Evolutionary conservation across 1,284 basidiomycete genomes (phyloP).

Genomic region (Cutaneotrichosporon sp.): DNA sequence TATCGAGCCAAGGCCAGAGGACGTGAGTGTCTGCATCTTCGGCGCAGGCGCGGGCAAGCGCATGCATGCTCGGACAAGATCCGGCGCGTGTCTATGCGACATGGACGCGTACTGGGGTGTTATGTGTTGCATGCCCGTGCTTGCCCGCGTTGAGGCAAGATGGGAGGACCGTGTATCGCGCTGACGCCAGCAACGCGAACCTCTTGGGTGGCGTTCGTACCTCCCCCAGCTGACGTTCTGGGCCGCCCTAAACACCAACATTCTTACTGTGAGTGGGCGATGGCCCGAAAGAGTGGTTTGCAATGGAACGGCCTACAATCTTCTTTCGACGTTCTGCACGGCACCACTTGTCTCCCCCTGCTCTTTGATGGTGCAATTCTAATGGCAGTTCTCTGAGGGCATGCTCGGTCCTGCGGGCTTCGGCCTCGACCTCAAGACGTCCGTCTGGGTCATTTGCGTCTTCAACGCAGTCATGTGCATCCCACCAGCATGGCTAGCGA

Average conservation of each 20-base stretch:
- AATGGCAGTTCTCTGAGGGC: slow-evolving; percentile 39
- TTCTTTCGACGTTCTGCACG: neutral
- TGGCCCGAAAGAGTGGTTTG: neutral
- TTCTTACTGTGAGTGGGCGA: slow-evolving; percentile 33
- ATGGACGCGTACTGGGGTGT: too few species aligned
- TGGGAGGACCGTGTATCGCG: neutral
- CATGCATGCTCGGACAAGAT: too few species aligned
- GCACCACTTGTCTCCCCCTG: neutral
- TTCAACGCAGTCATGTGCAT: slow-evolving; percentile 30
- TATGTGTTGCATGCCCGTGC: too few species aligned
- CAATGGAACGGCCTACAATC: neutral
- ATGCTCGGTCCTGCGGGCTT: slow-evolving; percentile 40
- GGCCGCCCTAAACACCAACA: slow-evolving; percentile 45
- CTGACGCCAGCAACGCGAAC: slow-evolving; percentile 17
- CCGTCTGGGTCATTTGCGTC: slow-evolving; percentile 31
- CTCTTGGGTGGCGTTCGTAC: slow-evolving; percentile 25
- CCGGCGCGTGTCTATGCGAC: too few species aligned
- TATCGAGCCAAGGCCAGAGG: slow-evolving; percentile 39
- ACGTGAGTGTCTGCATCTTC: slow-evolving; percentile 25
- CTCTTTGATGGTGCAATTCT: neutral
- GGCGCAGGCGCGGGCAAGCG: neutral
- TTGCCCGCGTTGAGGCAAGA: neutral
- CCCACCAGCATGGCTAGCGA: slow-evolving; percentile 51
- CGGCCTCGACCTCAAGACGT: slow-evolving; percentile 32
- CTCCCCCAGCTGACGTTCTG: slow-evolving; percentile 42